A percentile compares a stretch with the other conserved stretches of the same genome.
phyloP scores from a whole-genome alignment of 352 stramenopile genomes.

The Pseudoperonospora humuli region DNA sequence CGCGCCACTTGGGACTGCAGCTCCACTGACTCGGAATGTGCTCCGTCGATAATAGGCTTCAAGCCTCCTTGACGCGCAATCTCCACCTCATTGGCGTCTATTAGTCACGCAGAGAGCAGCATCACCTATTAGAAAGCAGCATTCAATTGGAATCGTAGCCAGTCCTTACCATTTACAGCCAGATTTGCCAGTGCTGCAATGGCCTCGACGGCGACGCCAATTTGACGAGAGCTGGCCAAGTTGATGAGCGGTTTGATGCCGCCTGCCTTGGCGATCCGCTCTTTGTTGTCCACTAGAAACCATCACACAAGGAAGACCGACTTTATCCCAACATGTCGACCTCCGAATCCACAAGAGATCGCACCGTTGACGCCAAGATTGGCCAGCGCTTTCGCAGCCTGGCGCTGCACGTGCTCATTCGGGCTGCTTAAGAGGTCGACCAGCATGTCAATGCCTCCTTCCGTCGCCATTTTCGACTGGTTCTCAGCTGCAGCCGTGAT shows the following conservation, averaged over 20 bases:
- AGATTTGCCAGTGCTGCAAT: constrained; percentile 92
- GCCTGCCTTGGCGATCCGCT: constrained; percentile 84
- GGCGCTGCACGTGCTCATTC: constrained; percentile 87
- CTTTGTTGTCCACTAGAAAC: constrained; percentile 86
- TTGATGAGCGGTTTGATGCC: constrained; percentile 85
- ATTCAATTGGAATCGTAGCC: not conserved
- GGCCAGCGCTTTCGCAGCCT: constrained; percentile 90
- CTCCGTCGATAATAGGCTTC: constrained; percentile 85
- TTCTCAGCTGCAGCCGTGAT: constrained; percentile 75
- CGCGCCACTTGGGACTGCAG: constrained; percentile 84
- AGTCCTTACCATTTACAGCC: constrained; percentile 83
- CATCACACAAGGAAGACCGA: not conserved
- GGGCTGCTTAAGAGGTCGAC: constrained; percentile 82
- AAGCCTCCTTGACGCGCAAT: constrained; percentile 86
- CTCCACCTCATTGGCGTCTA: constrained; percentile 89
- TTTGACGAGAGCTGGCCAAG: constrained; percentile 73
- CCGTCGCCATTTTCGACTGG: constrained; percentile 89
- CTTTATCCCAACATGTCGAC: not conserved
- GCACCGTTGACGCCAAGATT: constrained; percentile 89
- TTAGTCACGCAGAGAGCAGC: not conserved
- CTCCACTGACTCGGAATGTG: constrained; percentile 71
- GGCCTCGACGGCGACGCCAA: constrained; percentile 84
- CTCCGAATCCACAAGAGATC: not conserved
- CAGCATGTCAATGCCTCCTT: constrained; percentile 91
- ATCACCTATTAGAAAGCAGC: not conserved